Evolutionary conservation across 371 early-diverging fungal genomes (phyloP).

Genomic region (Thermomucor indicae-seudaticae): DNA sequence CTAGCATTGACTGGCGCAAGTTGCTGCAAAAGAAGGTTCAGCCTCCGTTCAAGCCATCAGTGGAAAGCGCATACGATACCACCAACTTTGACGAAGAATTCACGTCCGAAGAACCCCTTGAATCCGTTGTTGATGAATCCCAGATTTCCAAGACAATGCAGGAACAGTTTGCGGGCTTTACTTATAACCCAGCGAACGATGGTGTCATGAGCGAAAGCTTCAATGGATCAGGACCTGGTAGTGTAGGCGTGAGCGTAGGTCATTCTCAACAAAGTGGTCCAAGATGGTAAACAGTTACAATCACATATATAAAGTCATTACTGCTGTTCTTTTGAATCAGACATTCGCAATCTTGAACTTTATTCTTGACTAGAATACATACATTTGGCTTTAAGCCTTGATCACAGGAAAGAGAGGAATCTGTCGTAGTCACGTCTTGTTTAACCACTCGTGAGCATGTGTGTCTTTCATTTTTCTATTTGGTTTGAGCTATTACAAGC

Average conservation of each 20-base stretch:
- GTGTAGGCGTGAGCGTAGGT: constrained; percentile 10
- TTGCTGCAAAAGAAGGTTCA: constrained; percentile 81
- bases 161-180: constrained; percentile 93
- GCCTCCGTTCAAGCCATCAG: constrained; percentile 94
- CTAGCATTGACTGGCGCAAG: constrained; percentile 88
- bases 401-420: too few species aligned
- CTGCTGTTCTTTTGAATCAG: not conserved
- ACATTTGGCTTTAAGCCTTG: too few species aligned
- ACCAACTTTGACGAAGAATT: constrained; percentile 84
- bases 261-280: constrained; percentile 12
- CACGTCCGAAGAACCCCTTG: constrained; percentile 80
- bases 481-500: too few species aligned
- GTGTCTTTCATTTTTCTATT: too few species aligned
- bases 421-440: too few species aligned
- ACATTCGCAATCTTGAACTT: too few species aligned
- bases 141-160: constrained; percentile 87
- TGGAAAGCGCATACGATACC: constrained; percentile 73
- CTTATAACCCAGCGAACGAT: constrained; percentile 42
- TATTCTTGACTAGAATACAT: too few species aligned
- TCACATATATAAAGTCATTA: not conserved
- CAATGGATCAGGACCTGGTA: constrained; percentile 11
- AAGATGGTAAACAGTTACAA: constrained; percentile 7
- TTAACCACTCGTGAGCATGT: too few species aligned
- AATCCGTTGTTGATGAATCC: constrained; percentile 80
- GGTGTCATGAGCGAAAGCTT: constrained; percentile 36